Conservation (phyloP, 805 yeast genomes). For the Teunomyces funiuensis region DNA sequence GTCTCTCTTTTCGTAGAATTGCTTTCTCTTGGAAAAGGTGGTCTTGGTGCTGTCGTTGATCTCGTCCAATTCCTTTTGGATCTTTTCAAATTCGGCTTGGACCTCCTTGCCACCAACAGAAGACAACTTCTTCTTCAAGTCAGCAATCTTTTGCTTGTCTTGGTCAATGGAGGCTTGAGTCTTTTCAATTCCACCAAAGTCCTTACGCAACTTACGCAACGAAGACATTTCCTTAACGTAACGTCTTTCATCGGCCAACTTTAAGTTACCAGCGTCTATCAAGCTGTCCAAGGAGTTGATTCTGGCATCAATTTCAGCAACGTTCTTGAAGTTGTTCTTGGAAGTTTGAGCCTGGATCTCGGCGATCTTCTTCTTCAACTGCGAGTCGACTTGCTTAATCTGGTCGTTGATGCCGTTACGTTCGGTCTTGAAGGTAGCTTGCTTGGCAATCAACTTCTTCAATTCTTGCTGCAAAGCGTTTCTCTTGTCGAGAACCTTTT, state of each 20-base stretch:
- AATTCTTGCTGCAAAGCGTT: slow-evolving; percentile 35
- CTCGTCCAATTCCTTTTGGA: slow-evolving; percentile 68
- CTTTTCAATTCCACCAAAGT: slow-evolving; percentile 69
- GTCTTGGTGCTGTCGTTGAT: slow-evolving; percentile 60
- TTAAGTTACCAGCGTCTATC: slow-evolving; percentile 75
- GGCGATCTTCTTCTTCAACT: slow-evolving; percentile 68
- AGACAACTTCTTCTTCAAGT: slow-evolving; percentile 66
- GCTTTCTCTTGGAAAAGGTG: slow-evolving; percentile 64
- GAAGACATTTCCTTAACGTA: slow-evolving; percentile 80
- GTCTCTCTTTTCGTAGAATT: slow-evolving; percentile 62
- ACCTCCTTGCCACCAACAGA: slow-evolving; percentile 62
- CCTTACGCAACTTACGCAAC: slow-evolving; percentile 78
- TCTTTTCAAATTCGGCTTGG: slow-evolving; percentile 64
- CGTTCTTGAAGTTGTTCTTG: slow-evolving; percentile 65
- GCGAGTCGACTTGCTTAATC: slow-evolving; percentile 67
- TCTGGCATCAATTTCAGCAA: slow-evolving; percentile 68
- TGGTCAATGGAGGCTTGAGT: slow-evolving; percentile 77
- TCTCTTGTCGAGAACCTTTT: slow-evolving; percentile 30
- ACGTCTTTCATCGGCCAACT: slow-evolving; percentile 89
- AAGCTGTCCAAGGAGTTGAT: slow-evolving; percentile 65
- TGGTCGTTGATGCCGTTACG: slow-evolving; percentile 60
- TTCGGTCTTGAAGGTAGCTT: slow-evolving; percentile 48
- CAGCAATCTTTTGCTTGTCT: slow-evolving; percentile 73
- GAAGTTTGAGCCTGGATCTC: slow-evolving; percentile 74
- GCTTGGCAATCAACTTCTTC: slow-evolving; percentile 44